These are phyloP conservation scores for Colletotrichum liriopes DNA, from an alignment of 2,329 filamentous ascomycete species.

Conservation along the genomic window DNA sequence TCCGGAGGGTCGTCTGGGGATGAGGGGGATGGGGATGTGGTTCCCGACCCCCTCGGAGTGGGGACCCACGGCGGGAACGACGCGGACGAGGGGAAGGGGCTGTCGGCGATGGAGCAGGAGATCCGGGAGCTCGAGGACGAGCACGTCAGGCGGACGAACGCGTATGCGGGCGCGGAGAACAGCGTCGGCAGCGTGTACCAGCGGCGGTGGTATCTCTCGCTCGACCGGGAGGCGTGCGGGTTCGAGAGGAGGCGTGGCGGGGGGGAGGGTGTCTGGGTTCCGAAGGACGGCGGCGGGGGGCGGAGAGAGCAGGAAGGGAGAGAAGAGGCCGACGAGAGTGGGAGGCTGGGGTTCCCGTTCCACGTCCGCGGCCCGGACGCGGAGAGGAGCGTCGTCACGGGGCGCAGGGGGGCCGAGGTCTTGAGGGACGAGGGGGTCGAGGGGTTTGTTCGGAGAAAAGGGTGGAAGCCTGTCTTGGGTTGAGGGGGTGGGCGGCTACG, in stretches of 20 bases:
- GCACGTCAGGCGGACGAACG: slow-evolving; percentile 72
- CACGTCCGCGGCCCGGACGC: slow-evolving; percentile 72
- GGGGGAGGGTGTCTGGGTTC: neutral
- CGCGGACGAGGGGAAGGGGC: slow-evolving; percentile 34
- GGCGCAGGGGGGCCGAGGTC: slow-evolving; percentile 71
- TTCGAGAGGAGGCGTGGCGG: slow-evolving; percentile 59
- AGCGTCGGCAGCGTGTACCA: slow-evolving; percentile 78
- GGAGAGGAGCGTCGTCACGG: slow-evolving; percentile 79
- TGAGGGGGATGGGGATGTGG: slow-evolving; percentile 48
- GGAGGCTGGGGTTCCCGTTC: slow-evolving; percentile 68
- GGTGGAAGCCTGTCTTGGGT: slow-evolving; percentile 68
- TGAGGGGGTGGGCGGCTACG: slow-evolving; percentile 42
- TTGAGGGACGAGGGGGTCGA: slow-evolving; percentile 73
- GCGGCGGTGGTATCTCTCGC: slow-evolving; percentile 75
- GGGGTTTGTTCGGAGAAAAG: slow-evolving; percentile 70
- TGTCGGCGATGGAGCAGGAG: slow-evolving; percentile 59
- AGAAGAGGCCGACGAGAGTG: slow-evolving; percentile 15
- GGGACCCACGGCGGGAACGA: slow-evolving; percentile 36
- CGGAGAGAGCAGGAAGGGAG: slow-evolving; percentile 31
- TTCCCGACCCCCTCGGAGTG: slow-evolving; percentile 42
- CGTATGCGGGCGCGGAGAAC: slow-evolving; percentile 77
- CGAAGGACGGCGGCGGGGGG: slow-evolving; percentile 41
- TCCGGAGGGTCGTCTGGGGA: slow-evolving; percentile 8
- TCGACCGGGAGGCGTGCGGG: slow-evolving; percentile 73
- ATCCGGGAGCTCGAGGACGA: slow-evolving; percentile 65